phyloP scores from a whole-genome alignment of 1,284 basidiomycete genomes.

The Ganoderma multipileum region DNA sequence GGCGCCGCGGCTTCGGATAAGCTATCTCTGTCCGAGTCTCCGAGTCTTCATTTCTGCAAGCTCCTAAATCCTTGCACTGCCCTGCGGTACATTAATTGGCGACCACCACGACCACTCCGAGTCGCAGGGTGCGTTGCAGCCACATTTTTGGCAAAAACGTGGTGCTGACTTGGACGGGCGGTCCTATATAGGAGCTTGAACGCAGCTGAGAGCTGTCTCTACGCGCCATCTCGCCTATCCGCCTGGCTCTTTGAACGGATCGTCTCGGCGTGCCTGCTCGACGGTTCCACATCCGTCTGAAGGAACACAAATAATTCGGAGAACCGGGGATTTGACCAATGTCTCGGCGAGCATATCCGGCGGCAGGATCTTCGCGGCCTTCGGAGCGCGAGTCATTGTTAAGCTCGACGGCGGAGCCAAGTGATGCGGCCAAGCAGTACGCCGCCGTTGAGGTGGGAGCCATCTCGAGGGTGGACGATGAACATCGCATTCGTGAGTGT shows the following conservation, averaged over 20 bases:
- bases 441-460: conserved; percentile 24
- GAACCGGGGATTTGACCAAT: background rate
- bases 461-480: conserved; percentile 5
- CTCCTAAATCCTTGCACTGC: background rate
- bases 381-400: conserved; percentile 24
- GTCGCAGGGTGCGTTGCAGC: background rate
- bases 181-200: background rate
- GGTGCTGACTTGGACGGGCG: background rate
- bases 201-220: background rate
- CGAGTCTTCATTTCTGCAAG: background rate
- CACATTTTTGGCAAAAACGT: background rate
- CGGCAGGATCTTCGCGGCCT: conserved; percentile 10
- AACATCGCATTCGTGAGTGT: background rate
- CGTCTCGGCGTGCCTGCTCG: background rate
- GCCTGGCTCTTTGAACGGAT: background rate
- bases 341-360: conserved; percentile 4
- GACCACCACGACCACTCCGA: background rate
- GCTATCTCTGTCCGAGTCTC: background rate
- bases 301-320: background rate
- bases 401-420: background rate
- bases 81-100: background rate
- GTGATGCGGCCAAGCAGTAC: conserved; percentile 14
- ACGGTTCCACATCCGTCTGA: background rate
- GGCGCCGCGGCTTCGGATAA: background rate
- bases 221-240: background rate